Conservation (phyloP, 2,329 filamentous ascomycete species). For the Huntiella moniliformis region DNA sequence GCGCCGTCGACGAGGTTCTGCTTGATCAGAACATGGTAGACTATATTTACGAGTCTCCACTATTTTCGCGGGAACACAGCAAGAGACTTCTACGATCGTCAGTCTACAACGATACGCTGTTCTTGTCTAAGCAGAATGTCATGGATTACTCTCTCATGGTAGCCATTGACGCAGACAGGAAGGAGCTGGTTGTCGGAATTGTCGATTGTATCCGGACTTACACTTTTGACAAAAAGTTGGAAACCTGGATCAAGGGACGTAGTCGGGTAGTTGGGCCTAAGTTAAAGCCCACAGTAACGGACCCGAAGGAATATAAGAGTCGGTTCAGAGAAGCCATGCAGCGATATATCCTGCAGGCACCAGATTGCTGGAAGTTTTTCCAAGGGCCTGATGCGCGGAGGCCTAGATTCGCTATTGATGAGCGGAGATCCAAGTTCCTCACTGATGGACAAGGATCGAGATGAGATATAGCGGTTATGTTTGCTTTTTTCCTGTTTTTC, state of each 20-base stretch:
- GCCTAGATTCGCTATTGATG: not conserved
- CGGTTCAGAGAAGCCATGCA: slow-evolving; percentile 95
- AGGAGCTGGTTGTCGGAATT: slow-evolving; percentile 90
- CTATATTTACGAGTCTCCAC: slow-evolving; percentile 91
- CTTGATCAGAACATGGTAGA: slow-evolving; percentile 98
- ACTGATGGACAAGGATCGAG: too few species aligned
- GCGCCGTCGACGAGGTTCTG: slow-evolving; percentile 88
- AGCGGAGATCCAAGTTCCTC: not conserved
- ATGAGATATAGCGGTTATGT: too few species aligned
- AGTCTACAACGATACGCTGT: slow-evolving; percentile 95
- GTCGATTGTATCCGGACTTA: slow-evolving; percentile 98
- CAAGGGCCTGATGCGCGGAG: not conserved
- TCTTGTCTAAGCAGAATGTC: slow-evolving; percentile 83
- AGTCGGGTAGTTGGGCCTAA: slow-evolving; percentile 60
- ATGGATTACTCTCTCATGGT: slow-evolving; percentile 99
- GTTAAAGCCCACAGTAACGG: slow-evolving; percentile 85
- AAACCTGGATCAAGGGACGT: slow-evolving; percentile 97
- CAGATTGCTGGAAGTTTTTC: slow-evolving; percentile 57
- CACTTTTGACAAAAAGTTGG: slow-evolving; percentile 99
- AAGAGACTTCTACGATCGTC: slow-evolving; percentile 82
- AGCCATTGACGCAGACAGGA: slow-evolving; percentile 74
- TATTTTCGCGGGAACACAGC: slow-evolving; percentile 89
- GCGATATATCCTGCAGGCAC: slow-evolving; percentile 58
- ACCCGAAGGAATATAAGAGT: slow-evolving; percentile 92
- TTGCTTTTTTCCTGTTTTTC: too few species aligned